Evolutionary conservation across 331 rosid species (phyloP), one percentile per base, ranked within the genome.

Genomic region (Phaseolus coccineus): DNA sequence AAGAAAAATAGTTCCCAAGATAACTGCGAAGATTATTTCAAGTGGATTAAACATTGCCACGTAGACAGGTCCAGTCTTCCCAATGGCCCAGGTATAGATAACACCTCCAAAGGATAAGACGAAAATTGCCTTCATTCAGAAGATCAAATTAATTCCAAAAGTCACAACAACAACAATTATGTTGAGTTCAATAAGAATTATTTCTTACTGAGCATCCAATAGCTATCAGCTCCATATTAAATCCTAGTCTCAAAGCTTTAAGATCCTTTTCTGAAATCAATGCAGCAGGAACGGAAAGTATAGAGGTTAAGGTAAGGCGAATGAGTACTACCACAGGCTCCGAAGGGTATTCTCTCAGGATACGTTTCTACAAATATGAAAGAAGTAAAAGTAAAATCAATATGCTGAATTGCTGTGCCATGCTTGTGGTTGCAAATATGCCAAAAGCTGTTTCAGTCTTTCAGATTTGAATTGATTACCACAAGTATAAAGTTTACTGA

Each of bases 11-110:
- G 72, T 59, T 6, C 85, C 83, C 76, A 81, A 22, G 40, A 71
- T 19, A 51, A 67, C 50, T 51, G 81, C 83, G 27, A 81, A 39
- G 46, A 81, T 73, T 6, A 77, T 48, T n/a, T 55, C 77, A 5
- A 77, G 80, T 30, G 85, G 88, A 35, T 14, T 71, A 42, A 85
- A 85, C 83, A 81, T 77, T 53, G 85, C 74, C 11, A 71, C 81
- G 68, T 27, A 73, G 46, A 81, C 62, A 31, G 85, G 82, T 2
- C 85, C 87, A 12, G 27, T 71, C 76, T 61, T 69, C 8, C 71
- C 9, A 11, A 50, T 4, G 39, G 77, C 85, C 82, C 82, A 76
- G 9, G 44, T 5, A 64, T 55, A 67, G 8, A 76, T 53, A 53
- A 15, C 30, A 33, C 33, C 15, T 72, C 78, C 19, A 11, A 66